Evolutionary conservation across 1,284 basidiomycete species (phyloP).

Genomic region (Bondarzewia mesenterica): DNA sequence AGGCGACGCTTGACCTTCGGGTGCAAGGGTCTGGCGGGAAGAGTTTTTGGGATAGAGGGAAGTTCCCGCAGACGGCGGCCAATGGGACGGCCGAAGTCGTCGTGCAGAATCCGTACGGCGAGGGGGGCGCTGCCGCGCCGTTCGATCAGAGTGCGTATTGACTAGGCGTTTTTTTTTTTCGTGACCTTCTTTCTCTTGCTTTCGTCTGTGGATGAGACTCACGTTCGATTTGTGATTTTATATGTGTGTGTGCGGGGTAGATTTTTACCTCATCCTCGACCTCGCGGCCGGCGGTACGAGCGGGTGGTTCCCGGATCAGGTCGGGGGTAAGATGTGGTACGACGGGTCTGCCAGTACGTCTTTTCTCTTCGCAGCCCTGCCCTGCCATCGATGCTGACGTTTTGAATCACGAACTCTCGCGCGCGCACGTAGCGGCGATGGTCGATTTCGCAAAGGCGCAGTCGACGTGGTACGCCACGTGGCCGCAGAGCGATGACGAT

Average conservation of each 20-base stretch:
- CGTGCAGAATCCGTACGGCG: constrained; percentile 33
- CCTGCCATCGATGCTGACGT: not conserved
- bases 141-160: constrained; percentile 62
- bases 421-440: constrained; percentile 43
- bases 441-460: constrained; percentile 59
- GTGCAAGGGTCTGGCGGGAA: constrained; percentile 28
- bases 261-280: constrained; percentile 77
- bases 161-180: not conserved
- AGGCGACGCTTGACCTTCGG: constrained; percentile 42
- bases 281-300: constrained; percentile 80
- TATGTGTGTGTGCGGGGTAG: constrained; percentile 23
- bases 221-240: constrained; percentile 3
- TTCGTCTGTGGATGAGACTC: not conserved
- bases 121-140: constrained; percentile 51
- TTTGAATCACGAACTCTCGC: constrained; percentile 4
- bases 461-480: constrained; percentile 61
- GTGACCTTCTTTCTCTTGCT: constrained; percentile 5
- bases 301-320: constrained; percentile 80
- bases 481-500: constrained; percentile 51
- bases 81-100: constrained; percentile 43
- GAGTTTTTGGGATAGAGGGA: constrained; percentile 29
- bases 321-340: constrained; percentile 73
- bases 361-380: not conserved
- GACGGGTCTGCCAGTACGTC: constrained; percentile 55
- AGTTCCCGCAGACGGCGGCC: constrained; percentile 26